phyloP scores from a whole-genome alignment of 1,284 basidiomycete genomes.

The Ganoderma multipileum region DNA sequence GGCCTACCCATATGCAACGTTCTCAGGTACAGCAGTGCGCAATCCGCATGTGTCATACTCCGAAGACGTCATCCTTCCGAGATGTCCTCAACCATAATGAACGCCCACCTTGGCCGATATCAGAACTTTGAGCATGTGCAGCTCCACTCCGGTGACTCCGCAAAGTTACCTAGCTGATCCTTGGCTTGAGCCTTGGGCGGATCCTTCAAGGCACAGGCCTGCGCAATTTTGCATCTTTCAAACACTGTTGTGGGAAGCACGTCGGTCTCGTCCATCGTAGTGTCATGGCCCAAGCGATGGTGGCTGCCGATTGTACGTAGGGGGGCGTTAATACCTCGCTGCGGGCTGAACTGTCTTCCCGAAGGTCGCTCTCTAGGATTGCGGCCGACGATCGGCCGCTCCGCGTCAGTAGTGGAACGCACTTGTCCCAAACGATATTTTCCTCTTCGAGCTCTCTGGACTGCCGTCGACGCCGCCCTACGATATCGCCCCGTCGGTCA shows the following conservation, averaged over 20 bases:
- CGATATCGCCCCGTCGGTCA: not conserved
- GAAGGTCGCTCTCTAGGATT: not conserved
- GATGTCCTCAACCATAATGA: not conserved
- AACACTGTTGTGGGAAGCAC: not conserved
- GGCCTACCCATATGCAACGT: not conserved
- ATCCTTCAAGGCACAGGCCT: not conserved
- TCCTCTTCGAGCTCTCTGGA: not conserved
- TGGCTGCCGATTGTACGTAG: not conserved
- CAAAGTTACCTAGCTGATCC: not conserved
- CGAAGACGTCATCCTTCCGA: not conserved
- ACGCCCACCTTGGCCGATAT: too few species aligned
- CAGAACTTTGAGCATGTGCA: not conserved
- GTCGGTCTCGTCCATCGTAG: not conserved
- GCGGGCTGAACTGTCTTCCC: not conserved
- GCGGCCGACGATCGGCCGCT: not conserved
- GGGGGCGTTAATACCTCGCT: not conserved
- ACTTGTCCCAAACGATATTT: not conserved
- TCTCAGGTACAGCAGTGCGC: not conserved
- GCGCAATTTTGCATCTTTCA: not conserved
- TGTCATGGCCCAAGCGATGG: not conserved
- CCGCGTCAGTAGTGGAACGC: not conserved
- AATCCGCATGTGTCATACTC: not conserved
- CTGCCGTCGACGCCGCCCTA: not conserved
- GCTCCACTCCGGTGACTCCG: not conserved
- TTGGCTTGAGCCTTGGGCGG: not conserved